Evolutionary conservation across 2,329 filamentous ascomycete genomes (phyloP).

Genomic region (Didymella keratinophila): DNA sequence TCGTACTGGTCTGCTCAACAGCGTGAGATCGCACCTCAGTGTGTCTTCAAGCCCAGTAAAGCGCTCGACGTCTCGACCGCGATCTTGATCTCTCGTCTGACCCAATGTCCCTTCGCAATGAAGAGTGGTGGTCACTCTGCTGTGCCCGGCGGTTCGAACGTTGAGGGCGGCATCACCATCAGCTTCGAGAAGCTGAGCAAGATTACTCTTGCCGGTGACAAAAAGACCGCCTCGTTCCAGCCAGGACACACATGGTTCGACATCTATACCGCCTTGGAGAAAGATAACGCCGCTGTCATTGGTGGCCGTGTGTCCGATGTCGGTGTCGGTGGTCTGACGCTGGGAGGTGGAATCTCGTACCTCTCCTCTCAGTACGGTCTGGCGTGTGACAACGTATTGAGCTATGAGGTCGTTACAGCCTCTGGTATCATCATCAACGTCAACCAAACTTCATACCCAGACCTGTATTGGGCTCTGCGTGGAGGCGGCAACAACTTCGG

Average conservation of each 20-base stretch:
- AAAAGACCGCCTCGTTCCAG: constrained; percentile 38
- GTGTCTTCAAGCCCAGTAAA: constrained; percentile 28
- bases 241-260: constrained; percentile 49
- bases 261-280: constrained; percentile 42
- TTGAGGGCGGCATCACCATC: constrained; percentile 54
- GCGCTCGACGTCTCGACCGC: constrained; percentile 25
- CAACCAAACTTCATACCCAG: constrained; percentile 39
- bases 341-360: constrained; percentile 41
- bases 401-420: constrained; percentile 44
- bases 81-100: constrained; percentile 26
- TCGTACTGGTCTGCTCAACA: constrained; percentile 30
- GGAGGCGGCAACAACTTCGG: constrained; percentile 50
- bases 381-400: constrained; percentile 45
- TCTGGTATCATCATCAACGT: constrained; percentile 30
- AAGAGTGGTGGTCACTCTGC: constrained; percentile 56
- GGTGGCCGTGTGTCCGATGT: constrained; percentile 38
- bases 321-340: constrained; percentile 34
- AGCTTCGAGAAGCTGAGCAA: constrained; percentile 48
- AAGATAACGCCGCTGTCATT: constrained; percentile 30
- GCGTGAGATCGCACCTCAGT: constrained; percentile 21
- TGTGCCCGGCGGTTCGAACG: constrained; percentile 52
- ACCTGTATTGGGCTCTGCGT: constrained; percentile 52
- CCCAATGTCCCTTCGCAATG: constrained; percentile 51
- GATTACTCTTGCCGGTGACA: constrained; percentile 36
- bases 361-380: constrained; percentile 36